Evolutionary conservation across 129 eudicot genomes (phyloP).

Genomic region (Tagetes erecta): DNA sequence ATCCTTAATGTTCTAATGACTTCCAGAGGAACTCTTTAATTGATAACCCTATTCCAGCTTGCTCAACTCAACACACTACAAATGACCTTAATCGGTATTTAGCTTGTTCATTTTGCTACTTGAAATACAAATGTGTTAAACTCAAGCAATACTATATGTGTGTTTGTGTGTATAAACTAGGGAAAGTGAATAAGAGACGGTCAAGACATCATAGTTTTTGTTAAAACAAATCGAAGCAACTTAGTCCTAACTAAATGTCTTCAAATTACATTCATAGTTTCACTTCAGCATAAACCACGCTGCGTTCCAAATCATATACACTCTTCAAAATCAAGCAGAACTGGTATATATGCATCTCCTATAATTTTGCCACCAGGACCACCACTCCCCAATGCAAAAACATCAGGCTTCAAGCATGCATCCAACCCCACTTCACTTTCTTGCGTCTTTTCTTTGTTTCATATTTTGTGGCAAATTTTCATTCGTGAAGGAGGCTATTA

Average conservation of each 20-base stretch:
- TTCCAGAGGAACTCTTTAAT: too few species aligned
- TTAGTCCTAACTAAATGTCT: background rate
- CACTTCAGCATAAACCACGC: background rate
- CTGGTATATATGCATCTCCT: background rate
- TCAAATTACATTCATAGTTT: background rate
- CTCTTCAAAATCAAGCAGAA: background rate
- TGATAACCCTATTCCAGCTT: too few species aligned
- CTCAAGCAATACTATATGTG: too few species aligned
- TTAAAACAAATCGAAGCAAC: background rate
- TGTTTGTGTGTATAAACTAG: too few species aligned
- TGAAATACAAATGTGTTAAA: too few species aligned
- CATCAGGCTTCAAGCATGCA: background rate
- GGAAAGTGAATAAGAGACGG: too few species aligned
- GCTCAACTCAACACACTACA: too few species aligned
- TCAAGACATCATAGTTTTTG: too few species aligned
- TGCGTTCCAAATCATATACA: background rate
- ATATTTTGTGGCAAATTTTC: background rate
- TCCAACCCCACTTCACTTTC: background rate
- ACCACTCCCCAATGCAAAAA: background rate
- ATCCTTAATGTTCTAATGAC: too few species aligned
- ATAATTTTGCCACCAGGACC: background rate
- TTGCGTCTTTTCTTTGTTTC: background rate
- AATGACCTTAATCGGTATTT: too few species aligned
- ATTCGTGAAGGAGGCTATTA: background rate
- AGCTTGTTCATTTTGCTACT: too few species aligned